These are phyloP conservation scores for Boletus reticulatus DNA, from an alignment of 768 basidiomycete genomes.

Conservation along the genomic window DNA sequence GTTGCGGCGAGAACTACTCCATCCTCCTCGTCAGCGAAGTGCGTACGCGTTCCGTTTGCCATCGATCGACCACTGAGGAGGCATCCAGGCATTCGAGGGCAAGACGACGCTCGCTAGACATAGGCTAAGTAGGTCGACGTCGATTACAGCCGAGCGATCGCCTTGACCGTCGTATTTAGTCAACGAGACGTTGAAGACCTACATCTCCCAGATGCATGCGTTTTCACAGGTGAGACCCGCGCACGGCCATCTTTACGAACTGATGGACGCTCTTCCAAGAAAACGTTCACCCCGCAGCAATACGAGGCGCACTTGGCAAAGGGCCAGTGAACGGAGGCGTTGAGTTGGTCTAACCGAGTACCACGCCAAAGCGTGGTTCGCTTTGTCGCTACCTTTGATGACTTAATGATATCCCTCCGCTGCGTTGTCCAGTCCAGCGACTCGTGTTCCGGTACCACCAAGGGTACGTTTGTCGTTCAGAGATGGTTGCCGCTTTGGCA, in stretches of 20 bases:
- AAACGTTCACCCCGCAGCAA: slow-evolving; percentile 71
- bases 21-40: slow-evolving; percentile 78
- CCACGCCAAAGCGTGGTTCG: neutral
- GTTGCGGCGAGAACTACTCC: slow-evolving; percentile 78
- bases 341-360: neutral
- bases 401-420: neutral
- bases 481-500: slow-evolving; percentile 10
- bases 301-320: slow-evolving; percentile 51
- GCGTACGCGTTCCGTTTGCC: slow-evolving; percentile 15
- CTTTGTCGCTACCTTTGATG: neutral
- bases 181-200: slow-evolving; percentile 68
- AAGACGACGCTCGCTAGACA: slow-evolving; percentile 79
- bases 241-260: neutral
- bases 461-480: neutral
- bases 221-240: slow-evolving; percentile 71
- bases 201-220: slow-evolving; percentile 82
- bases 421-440: neutral
- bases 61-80: slow-evolving; percentile 1
- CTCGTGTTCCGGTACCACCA: too few species aligned
- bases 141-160: neutral
- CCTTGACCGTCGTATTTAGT: slow-evolving; percentile 42
- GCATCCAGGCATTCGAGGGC: slow-evolving; percentile 65
- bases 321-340: slow-evolving; percentile 6
- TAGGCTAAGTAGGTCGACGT: slow-evolving; percentile 51
- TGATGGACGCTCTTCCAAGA: slow-evolving; percentile 39